Base-by-base conservation (phyloP, 164 flowering plant species). In the Magnolia changhungtana region DNA sequence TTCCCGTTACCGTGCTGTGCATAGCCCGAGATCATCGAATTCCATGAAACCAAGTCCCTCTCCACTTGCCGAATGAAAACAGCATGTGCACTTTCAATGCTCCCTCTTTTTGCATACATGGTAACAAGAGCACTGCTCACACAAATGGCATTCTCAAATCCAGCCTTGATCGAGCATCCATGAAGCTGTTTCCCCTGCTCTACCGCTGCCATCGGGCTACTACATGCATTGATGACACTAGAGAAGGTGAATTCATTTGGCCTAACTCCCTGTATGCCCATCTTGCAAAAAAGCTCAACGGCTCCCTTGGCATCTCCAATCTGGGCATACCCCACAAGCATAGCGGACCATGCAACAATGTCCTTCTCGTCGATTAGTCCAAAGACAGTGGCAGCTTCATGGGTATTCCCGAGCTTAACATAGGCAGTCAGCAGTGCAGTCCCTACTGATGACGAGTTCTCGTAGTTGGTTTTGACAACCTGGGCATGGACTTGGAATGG, bases 321-420 rank as follows among this genome's bases (percentile, higher is more conserved):
- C 80, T 87, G 94, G 21, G 96, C 97, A 89, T 87, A 90, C 18
- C 94, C 98, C 67, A 90, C 82, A 21, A 94, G 77, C 93, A 96
- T 93, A 67, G 99, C 99, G 49, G 99, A 96, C 99, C 99, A 96
- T 74, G 97, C 87, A 67, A 93, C 90, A 66, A 89, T 85, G 71
- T 96, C 99, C 82, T 91, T 93, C 78, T 84, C 91, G 18, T 86
- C 86, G 58, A 93, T 89, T 18, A 61, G 66, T 75, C 79, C 76
- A 82, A 96, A 93, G 77, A 92, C 88, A 74, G 79, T 87, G 31
- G 83, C 82, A 66, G 98, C 98, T 64, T 90, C 93, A 14, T 81
- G 31, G 19, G 75, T 81, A 23, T 82, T 77, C 45, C 91, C 90
- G 55, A 80, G 72, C 82, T 90, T 91, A 31, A 89, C 67, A 72